Base-by-base conservation (phyloP, 352 stramenopile genomes). In the Globisporangium megalacanthum region DNA sequence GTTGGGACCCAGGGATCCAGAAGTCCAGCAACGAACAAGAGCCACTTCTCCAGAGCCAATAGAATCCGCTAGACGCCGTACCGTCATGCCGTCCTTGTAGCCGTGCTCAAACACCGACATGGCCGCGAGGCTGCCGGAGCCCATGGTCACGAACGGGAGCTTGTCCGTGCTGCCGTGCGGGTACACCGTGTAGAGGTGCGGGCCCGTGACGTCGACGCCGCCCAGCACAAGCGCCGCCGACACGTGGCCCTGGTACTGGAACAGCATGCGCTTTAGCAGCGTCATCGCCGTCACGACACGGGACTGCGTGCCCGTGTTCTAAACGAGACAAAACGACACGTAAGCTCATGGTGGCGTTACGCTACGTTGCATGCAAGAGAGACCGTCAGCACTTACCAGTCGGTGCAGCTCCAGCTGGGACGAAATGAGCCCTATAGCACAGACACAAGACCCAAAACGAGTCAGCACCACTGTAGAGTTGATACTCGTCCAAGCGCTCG, bases 81-180 rank as follows among this genome's bases (percentile, higher is more conserved):
- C 77, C 8, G 77, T 93, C 86, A 99, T 94, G 67, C 94, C 76
- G 56, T 99, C 96, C 58, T 92, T 94, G 83, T 97, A 99, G 31
- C 77, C 74, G 53, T 88, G 67, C 75, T 99, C 96, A 60, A 99
- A 98, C 31, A 99, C 88, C 25, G 90, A 86, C 95, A 99, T 99
- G 54, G 97, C 97, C 1, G 97, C 97, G n/a, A 99, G 72, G 65
- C 79, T 97, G 51, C 97, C 97, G n/a, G 83, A 98, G 50, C 97
- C 97, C 97, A 99, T 99, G 35, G 96, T 99, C 64, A 98, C 96
- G 68, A 98, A 99, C 6, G 96, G 95, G 29, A 99, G 68, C 71
- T 98, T 98, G 60, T 97, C 88, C 44, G 96, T 99, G 61, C 79
- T 90, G 69, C 97, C 97, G 77, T 99, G 96, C 1, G 97, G 96